Conservation (phyloP, 495 filamentous ascomycete species). For the Penicillium cataractarum region DNA sequence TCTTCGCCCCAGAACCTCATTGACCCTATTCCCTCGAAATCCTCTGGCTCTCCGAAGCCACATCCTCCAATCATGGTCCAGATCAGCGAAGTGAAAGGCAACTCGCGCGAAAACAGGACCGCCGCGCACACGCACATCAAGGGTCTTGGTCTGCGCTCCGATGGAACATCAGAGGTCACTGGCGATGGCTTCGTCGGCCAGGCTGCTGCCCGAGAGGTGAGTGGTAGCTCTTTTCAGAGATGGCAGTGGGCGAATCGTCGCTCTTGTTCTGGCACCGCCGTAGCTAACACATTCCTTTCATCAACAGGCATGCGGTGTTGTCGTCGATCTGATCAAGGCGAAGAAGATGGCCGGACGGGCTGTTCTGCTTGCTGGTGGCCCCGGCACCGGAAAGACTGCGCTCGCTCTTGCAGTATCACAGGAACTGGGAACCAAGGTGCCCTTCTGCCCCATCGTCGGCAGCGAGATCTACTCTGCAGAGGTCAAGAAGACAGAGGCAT, state of each 20-base stretch:
- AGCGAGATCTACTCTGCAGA: constrained; percentile 97
- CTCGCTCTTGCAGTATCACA: constrained; percentile 92
- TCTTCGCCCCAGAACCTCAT: constrained; percentile 2
- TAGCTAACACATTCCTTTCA: constrained; percentile 19
- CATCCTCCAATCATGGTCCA: constrained; percentile 71
- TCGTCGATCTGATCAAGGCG: constrained; percentile 90
- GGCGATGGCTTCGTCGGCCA: constrained; percentile 89
- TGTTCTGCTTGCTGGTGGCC: constrained; percentile 87
- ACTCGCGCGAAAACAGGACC: constrained; percentile 92
- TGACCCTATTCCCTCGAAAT: constrained; percentile 2
- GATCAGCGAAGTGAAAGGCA: constrained; percentile 95
- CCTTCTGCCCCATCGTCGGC: constrained; percentile 95
- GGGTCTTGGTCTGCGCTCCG: constrained; percentile 79
- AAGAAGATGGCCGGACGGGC: constrained; percentile 98
- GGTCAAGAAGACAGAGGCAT: constrained; percentile 97
- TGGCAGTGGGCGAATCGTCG: not conserved
- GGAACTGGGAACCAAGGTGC: constrained; percentile 95
- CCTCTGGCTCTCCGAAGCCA: constrained; percentile 31
- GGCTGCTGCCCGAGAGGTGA: constrained; percentile 79
- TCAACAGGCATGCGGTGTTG: constrained; percentile 80
- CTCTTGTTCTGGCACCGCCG: not conserved
- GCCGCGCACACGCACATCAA: constrained; percentile 97
- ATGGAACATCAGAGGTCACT: constrained; percentile 79
- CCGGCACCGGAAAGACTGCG: constrained; percentile 96
- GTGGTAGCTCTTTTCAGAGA: constrained; percentile 17